Percentiles rank a stretch among this genome's conserved stretches.
These are phyloP conservation scores for Kluyveromyces wickerhamii DNA, from an alignment of 805 yeast species.

Conservation along the genomic window DNA sequence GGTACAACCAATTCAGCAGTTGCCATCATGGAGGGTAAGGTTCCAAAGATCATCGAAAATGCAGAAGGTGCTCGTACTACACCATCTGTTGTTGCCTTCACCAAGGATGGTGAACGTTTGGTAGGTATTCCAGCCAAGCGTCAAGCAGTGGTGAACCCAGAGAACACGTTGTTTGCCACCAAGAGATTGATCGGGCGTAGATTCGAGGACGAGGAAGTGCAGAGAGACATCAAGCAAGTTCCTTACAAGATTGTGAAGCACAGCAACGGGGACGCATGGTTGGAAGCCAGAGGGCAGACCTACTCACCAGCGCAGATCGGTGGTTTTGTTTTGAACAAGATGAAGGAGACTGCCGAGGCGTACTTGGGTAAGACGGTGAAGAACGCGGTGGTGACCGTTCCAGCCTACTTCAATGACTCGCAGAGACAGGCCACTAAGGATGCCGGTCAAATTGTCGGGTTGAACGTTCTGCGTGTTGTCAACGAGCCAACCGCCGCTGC, in stretches of 20 bases:
- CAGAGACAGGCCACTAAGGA: constrained; percentile 87
- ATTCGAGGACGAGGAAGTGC: constrained; percentile 82
- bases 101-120: constrained; percentile 81
- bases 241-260: constrained; percentile 90
- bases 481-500: constrained; percentile 92
- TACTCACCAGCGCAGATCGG: constrained; percentile 96
- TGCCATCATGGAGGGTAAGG: constrained; percentile 65
- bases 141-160: constrained; percentile 91
- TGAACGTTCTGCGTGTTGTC: constrained; percentile 71
- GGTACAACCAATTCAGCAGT: constrained; percentile 90
- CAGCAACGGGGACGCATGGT: constrained; percentile 93
- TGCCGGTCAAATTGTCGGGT: constrained; percentile 95
- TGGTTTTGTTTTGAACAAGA: constrained; percentile 87
- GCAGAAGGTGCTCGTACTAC: constrained; percentile 83
- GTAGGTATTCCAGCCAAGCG: constrained; percentile 96
- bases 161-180: constrained; percentile 89
- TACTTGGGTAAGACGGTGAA: constrained; percentile 79
- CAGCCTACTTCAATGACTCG: constrained; percentile 77
- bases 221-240: constrained; percentile 77
- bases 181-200: constrained; percentile 93
- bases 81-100: constrained; percentile 92
- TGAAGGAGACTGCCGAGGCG: constrained; percentile 97
- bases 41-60: constrained; percentile 66
- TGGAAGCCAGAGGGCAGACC: constrained; percentile 76
- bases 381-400: constrained; percentile 89